phyloP scores from a whole-genome alignment of 257 asterid species.

The Lantana camara region DNA sequence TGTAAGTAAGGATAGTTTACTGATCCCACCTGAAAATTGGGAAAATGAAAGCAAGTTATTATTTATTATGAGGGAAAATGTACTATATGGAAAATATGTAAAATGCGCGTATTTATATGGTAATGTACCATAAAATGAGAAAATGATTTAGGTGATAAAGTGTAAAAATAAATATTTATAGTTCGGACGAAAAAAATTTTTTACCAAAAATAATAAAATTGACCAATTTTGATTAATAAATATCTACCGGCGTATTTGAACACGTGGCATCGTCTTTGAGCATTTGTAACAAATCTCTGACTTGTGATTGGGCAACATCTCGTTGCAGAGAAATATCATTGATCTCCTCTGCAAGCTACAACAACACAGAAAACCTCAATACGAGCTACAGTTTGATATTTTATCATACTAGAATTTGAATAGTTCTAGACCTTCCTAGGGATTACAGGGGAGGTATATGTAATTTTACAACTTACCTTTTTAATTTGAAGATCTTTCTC shows the following conservation, averaged over 20 bases:
- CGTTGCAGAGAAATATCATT: conserved; percentile 76
- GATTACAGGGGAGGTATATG: too few species aligned
- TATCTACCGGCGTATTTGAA: conserved; percentile 49
- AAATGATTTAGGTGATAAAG: too few species aligned
- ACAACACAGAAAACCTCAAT: conserved; percentile 15
- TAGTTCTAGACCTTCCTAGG: too few species aligned
- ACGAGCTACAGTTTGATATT: neutral
- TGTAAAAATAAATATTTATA: too few species aligned
- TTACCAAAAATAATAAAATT: too few species aligned
- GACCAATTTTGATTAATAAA: neutral
- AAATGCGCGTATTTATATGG: too few species aligned
- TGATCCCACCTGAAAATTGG: conserved; percentile 46
- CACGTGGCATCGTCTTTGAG: conserved; percentile 53
- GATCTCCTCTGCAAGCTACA: conserved; percentile 77
- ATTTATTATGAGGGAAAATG: neutral
- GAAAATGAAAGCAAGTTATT: conserved; percentile 17
- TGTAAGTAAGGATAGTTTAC: conserved; percentile 70
- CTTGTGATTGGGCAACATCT: conserved; percentile 83
- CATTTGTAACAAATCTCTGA: conserved; percentile 62
- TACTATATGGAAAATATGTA: too few species aligned
- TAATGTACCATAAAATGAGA: too few species aligned
- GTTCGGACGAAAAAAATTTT: too few species aligned
- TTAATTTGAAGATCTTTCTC: conserved; percentile 83
- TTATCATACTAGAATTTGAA: too few species aligned
- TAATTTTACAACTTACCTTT: conserved; percentile 61